phyloP scores from a whole-genome alignment of 169 alveolate species.

The Eimeria necatrix region DNA sequence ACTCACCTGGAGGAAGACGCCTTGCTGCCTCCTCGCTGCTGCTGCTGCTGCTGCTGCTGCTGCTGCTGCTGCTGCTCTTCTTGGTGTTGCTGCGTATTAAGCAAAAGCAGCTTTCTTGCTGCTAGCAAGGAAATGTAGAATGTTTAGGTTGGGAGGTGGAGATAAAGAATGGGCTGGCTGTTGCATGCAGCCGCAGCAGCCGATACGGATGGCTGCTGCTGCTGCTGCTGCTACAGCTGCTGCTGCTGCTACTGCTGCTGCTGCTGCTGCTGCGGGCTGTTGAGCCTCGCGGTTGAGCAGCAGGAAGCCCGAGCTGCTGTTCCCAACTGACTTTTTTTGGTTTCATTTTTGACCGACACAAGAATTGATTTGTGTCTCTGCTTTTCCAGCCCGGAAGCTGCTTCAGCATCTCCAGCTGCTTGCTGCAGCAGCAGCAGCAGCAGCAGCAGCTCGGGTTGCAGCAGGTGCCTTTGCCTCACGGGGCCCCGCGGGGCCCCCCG shows the following conservation, averaged over 20 bases:
- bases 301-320: not conserved
- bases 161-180: too few species aligned
- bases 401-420: too few species aligned
- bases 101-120: not conserved
- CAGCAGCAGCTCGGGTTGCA: not conserved
- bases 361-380: too few species aligned
- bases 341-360: too few species aligned
- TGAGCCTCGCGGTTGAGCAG: conserved; percentile 20
- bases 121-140: not conserved
- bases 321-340: too few species aligned
- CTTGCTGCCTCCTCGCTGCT: not conserved
- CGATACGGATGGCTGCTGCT: too few species aligned
- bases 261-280: conserved; percentile 12
- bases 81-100: not conserved
- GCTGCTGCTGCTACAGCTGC: too few species aligned
- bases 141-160: not conserved
- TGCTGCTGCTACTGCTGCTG: not conserved
- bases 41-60: conserved; percentile 9
- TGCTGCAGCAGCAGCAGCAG: too few species aligned
- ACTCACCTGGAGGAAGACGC: not conserved
- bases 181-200: too few species aligned
- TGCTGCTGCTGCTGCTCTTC: conserved; percentile 33
- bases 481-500: not conserved
- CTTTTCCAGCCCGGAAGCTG: too few species aligned
- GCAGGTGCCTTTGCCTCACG: not conserved